Conservation (phyloP, 2,329 filamentous ascomycete genomes). For the Claviceps paspali region DNA sequence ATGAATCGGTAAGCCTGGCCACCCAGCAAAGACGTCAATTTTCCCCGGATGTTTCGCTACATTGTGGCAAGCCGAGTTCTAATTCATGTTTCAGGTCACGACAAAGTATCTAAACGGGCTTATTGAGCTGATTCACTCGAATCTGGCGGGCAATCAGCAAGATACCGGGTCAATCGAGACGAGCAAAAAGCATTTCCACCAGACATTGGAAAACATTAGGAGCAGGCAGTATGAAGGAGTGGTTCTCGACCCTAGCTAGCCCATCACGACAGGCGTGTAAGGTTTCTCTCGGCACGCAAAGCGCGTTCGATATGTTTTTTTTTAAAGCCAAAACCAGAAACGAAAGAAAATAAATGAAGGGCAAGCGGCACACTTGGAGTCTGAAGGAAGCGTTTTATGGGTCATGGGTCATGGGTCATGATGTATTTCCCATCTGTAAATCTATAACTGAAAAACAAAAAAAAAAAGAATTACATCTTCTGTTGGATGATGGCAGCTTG, state of each 20-base stretch:
- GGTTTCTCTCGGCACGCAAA: neutral
- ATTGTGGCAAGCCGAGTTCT: conserved; percentile 2
- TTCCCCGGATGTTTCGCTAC: too few relatives aligned
- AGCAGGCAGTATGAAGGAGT: conserved; percentile 88
- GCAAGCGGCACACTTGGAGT: neutral
- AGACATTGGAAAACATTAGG: conserved; percentile 86
- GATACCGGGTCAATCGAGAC: conserved; percentile 73
- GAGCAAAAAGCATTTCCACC: conserved; percentile 84
- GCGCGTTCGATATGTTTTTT: conserved; percentile 1
- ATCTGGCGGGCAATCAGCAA: conserved; percentile 70
- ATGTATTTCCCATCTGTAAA: conserved; percentile 5
- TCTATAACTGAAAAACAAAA: conserved; percentile 1
- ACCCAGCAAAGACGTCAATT: neutral
- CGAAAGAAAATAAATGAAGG: neutral
- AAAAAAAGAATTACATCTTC: too few relatives aligned
- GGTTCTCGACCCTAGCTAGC: conserved; percentile 46
- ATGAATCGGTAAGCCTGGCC: conserved; percentile 57
- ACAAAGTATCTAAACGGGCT: conserved; percentile 96
- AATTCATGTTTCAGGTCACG: conserved; percentile 43
- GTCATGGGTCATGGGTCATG: conserved; percentile 4
- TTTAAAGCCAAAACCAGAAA: too few relatives aligned
- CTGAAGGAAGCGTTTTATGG: conserved; percentile 4
- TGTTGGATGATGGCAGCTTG: too few relatives aligned
- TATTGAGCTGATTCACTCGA: conserved; percentile 96
- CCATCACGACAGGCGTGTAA: too few relatives aligned